Conservation (phyloP, 129 eudicot genomes). For the Flaveria robusta region DNA sequence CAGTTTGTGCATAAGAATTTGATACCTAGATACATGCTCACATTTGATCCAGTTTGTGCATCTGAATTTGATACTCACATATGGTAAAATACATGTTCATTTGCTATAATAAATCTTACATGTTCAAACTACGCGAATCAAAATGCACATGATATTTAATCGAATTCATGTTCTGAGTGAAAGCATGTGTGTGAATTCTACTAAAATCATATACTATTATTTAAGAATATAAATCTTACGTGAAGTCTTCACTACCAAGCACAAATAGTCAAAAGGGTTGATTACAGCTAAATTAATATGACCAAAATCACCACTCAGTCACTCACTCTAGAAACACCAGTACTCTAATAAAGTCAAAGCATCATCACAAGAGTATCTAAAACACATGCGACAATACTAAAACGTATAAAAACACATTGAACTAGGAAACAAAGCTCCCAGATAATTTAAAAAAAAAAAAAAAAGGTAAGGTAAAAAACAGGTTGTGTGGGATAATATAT, state of each 20-base stretch:
- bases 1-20: too few species aligned
- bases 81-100: too few species aligned
- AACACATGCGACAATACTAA: conserved; percentile 13
- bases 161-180: too few species aligned
- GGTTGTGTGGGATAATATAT: conserved; percentile 25
- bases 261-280: background rate
- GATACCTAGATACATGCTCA: too few species aligned
- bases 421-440: conserved; percentile 25
- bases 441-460: background rate
- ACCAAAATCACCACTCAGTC: background rate
- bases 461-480: background rate
- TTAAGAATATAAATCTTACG: too few species aligned
- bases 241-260: background rate
- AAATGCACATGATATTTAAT: too few species aligned
- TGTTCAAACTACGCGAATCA: too few species aligned
- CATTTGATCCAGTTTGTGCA: too few species aligned
- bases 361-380: conserved; percentile 23
- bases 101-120: too few species aligned
- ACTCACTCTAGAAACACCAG: background rate
- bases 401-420: background rate
- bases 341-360: conserved; percentile 21
- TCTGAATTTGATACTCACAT: too few species aligned
- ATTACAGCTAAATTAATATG: background rate
- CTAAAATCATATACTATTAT: too few species aligned
- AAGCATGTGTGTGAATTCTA: too few species aligned